Evolutionary conservation across 257 asterid species (phyloP), one percentile per base, ranked within the genome.

Genomic region (Penstemon newberryi): DNA sequence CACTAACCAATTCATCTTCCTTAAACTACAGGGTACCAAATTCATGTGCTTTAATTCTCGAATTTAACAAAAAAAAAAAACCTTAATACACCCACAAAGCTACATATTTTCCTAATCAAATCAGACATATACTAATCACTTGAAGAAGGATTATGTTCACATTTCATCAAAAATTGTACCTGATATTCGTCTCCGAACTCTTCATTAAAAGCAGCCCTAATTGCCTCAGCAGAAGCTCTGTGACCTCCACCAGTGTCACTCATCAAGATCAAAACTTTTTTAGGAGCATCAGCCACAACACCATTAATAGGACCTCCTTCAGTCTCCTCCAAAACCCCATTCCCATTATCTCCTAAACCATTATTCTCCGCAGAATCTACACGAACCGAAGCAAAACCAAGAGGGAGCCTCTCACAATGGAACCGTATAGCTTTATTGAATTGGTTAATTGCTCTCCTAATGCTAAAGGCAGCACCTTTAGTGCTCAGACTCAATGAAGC

Each of bases 181-280:
- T 91, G 96, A 63, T 94, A 94, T 12, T 87, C 86, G 36, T 94
- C 96, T 65, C 97, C 97, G 70, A 71, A 94, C 73, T 89, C 91
- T 75, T 91, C 95, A 63, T 38, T 70, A 63, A 91, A 94, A 65
- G 99, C 93, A n/a, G 96, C 83, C 81, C 72, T 94, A 76, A 94
- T 94, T 56, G 99, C 99, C 86, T 94, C 99, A 2, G 99, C 99
- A 13, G 99, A 94, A 60, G 99, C 99, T 83, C 99, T 78, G 67
- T 94, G 99, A 46, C 99, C 99, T 11, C 99, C 99, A 52, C 97
- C 99, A 9, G 99, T 94, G 71, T 94, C 97, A 68, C 99, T 94
- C 99, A 91, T 94, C 91, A 94, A 79, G 33, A 91, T 94, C 75
- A 94, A 74, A 51, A 94, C 93, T 41, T 87, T 94, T 33, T 89